Conservation (phyloP, 179 eudicot species). For the Monotropa hypopitys region DNA sequence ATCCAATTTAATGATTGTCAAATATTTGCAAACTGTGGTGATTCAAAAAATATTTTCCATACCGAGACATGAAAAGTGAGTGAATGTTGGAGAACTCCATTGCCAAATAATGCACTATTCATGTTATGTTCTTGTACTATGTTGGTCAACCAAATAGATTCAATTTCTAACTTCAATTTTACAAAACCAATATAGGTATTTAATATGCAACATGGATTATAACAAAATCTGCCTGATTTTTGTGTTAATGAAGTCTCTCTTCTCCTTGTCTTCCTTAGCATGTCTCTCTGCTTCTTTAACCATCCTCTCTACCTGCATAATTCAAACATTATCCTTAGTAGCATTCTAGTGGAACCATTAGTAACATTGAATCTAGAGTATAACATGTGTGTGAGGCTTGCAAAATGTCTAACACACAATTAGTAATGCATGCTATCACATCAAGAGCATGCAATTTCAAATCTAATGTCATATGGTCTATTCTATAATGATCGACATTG, state of each 20-base stretch:
- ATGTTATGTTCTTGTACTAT: slow-evolving; percentile 37
- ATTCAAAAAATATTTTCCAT: too few relatives aligned
- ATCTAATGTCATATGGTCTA: not conserved
- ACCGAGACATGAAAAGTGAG: too few relatives aligned
- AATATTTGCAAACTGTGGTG: too few relatives aligned
- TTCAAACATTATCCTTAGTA: not conserved
- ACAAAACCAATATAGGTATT: not conserved
- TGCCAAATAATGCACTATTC: slow-evolving; percentile 25
- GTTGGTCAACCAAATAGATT: slow-evolving; percentile 36
- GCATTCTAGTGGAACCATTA: not conserved
- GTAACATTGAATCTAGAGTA: not conserved
- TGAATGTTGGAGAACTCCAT: slow-evolving; percentile 31
- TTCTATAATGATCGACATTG: not conserved
- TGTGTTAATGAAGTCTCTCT: slow-evolving; percentile 90
- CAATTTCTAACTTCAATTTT: slow-evolving; percentile 8
- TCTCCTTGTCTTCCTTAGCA: slow-evolving; percentile 90
- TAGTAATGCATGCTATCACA: too few relatives aligned
- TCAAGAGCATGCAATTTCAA: too few relatives aligned
- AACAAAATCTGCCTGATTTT: slow-evolving; percentile 91
- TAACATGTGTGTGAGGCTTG: not conserved
- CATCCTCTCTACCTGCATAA: slow-evolving; percentile 69
- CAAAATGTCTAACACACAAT: too few relatives aligned
- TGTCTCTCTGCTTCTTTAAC: slow-evolving; percentile 76
- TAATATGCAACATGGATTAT: not conserved
- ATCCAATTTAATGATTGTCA: too few relatives aligned